Base-by-base conservation (phyloP, 2,329 filamentous ascomycete species). In the Chalara sp. region DNA sequence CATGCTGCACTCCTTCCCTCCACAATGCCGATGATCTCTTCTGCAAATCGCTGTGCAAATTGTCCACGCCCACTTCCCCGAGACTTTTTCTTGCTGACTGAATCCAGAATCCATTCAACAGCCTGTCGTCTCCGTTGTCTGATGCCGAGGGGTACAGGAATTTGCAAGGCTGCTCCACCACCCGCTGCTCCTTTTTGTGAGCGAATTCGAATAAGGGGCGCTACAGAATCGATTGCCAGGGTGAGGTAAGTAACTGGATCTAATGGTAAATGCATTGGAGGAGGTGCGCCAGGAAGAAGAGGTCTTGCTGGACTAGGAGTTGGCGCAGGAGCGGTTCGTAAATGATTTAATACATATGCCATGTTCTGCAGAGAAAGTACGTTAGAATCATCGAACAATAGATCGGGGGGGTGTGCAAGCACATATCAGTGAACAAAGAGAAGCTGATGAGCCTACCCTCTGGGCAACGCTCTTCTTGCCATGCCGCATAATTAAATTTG, bases 381-480 rank as follows among this genome's bases (percentile, higher is more conserved):
- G 43, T 50, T 56, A 53, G 45, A 44, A 50, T 33, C 21, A 21
- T 21, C 21, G 21, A 21, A 21, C 21, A 21, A 21, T 21, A 21
- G 21, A 21, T 21, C 21, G 21, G 21, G 21, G 3, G 21, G 21
- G 3, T 21, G 21, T 21, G 21, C 21, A 21, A 21, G 21, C 35
- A 3, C 33, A 12, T 37, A 43, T 3, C 32, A 6, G 29, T 45
- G 44, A 44, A 40, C 51, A 47, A 60, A 59, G 58, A 40, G 51
- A 57, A 50, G 52, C 49, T 51, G 53, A 56, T 46, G 53, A 55
- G 52, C 58, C 53, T 76, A 95, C 90, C 73, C 84, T 83, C 69
- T 99, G 89, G n/a, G 93, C 93, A 67, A 81, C 79, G 64, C 86
- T 86, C 67, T 95, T 81, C 75, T 96, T 95, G 61, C 93, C 93